Evolutionary conservation across 2,329 filamentous ascomycete species (phyloP).

Genomic region (Beauveria medogensis): DNA sequence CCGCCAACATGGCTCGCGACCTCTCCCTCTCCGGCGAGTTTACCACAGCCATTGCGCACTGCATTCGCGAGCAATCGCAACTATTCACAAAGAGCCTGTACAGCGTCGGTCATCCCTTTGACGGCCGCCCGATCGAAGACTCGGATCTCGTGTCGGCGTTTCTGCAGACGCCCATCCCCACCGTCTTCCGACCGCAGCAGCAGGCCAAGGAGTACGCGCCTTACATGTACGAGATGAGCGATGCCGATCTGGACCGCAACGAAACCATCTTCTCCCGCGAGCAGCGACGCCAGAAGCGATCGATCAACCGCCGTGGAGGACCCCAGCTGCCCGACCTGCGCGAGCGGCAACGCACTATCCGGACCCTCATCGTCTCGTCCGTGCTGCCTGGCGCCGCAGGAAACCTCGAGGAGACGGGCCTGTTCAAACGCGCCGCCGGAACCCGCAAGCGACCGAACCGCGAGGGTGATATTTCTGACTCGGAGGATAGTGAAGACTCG

Average conservation of each 20-base stretch:
- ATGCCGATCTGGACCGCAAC: constrained; percentile 80
- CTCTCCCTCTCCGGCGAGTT: constrained; percentile 91
- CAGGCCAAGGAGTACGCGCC: constrained; percentile 91
- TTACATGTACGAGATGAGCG: constrained; percentile 88
- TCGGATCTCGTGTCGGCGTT: constrained; percentile 81
- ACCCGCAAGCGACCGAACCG: constrained; percentile 45
- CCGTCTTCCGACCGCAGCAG: constrained; percentile 82
- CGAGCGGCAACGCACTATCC: constrained; percentile 85
- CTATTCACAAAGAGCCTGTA: constrained; percentile 91
- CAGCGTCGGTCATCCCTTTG: constrained; percentile 87
- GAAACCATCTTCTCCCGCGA: constrained; percentile 91
- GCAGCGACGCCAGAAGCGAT: constrained; percentile 88
- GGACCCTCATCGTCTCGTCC: constrained; percentile 85
- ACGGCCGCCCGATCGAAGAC: constrained; percentile 87
- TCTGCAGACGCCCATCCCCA: constrained; percentile 71
- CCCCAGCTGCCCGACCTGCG: constrained; percentile 93
- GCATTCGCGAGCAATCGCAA: constrained; percentile 91
- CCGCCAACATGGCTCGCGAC: constrained; percentile 78
- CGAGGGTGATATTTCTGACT: constrained; percentile 75
- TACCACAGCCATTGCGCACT: constrained; percentile 93
- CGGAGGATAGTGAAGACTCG: constrained; percentile 86
- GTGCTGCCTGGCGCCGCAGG: constrained; percentile 81
- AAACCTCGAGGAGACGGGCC: constrained; percentile 71
- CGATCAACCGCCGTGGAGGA: constrained; percentile 86
- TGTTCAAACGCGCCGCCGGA: constrained; percentile 71